Conservation (phyloP, 805 yeast species). For the Saturnispora hagleri region DNA sequence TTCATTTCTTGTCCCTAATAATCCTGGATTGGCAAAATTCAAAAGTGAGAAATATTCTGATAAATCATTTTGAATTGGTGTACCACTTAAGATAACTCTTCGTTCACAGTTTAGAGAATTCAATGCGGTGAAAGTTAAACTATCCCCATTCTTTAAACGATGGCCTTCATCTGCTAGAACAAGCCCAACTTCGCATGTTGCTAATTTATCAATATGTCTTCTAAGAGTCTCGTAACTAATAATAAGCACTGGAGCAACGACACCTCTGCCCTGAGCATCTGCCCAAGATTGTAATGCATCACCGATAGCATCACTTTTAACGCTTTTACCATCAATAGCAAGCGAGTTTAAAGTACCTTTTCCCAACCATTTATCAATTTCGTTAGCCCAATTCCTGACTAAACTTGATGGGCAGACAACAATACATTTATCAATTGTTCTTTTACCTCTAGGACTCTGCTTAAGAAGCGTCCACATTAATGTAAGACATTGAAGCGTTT, state of each 20-base stretch:
- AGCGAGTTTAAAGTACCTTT: conserved; percentile 81
- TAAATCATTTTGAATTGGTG: conserved; percentile 93
- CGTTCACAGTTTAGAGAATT: conserved; percentile 78
- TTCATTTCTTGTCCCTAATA: conserved; percentile 74
- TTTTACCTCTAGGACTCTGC: conserved; percentile 80
- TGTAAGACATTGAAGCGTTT: conserved; percentile 86
- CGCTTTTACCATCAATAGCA: conserved; percentile 86
- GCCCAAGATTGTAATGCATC: conserved; percentile 76
- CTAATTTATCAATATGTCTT: conserved; percentile 68
- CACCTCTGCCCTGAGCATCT: conserved; percentile 72
- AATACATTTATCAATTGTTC: conserved; percentile 79
- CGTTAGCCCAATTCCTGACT: conserved; percentile 96
- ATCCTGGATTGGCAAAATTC: conserved; percentile 91
- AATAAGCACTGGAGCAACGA: conserved; percentile 88
- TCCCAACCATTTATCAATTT: conserved; percentile 90
- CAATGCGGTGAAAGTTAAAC: conserved; percentile 80
- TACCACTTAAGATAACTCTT: conserved; percentile 88
- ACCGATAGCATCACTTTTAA: conserved; percentile 60
- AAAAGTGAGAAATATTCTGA: conserved; percentile 87
- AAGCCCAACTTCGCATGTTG: conserved; percentile 74
- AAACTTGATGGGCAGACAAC: conserved; percentile 93
- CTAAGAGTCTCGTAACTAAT: conserved; percentile 91
- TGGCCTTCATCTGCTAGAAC: conserved; percentile 85
- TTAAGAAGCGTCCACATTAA: conserved; percentile 85
- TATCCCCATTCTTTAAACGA: conserved; percentile 79